Conservation (phyloP, 306 rosid species). For the Alnus glutinosa region DNA sequence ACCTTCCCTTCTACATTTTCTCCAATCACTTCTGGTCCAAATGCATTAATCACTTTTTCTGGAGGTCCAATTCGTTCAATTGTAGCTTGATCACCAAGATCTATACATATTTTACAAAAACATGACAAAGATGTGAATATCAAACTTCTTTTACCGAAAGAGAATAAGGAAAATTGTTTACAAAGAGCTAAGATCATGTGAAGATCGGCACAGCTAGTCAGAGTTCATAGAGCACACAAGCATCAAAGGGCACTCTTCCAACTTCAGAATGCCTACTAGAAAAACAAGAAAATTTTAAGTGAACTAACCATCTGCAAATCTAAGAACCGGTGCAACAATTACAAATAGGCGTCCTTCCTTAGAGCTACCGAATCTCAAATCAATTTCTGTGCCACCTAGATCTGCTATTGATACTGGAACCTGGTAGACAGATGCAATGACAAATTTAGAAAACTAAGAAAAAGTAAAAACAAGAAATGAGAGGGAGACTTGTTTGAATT, state of each 20-base stretch:
- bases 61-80: conserved; percentile 88
- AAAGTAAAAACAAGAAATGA: conserved; percentile 1
- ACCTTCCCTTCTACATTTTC: conserved; percentile 97
- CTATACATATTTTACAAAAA: conserved; percentile 35
- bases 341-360: conserved; percentile 89
- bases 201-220: not conserved
- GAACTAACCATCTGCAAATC: conserved; percentile 77
- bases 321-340: conserved; percentile 89
- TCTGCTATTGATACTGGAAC: conserved; percentile 98
- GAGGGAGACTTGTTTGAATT: not conserved
- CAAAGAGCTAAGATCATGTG: conserved; percentile 1
- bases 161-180: not conserved
- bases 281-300: not conserved
- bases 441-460: conserved; percentile 17
- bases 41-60: conserved; percentile 82
- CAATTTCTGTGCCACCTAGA: conserved; percentile 99
- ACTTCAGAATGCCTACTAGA: conserved; percentile 7
- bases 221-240: not conserved
- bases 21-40: conserved; percentile 95
- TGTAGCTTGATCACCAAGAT: conserved; percentile 74
- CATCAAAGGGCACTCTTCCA: not conserved
- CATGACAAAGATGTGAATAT: conserved; percentile 12
- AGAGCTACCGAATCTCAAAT: conserved; percentile 75
- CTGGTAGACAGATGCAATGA: conserved; percentile 42
- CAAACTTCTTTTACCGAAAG: not conserved